Base-by-base conservation (phyloP, 2,329 filamentous ascomycete genomes). In the Xylariales sp. region DNA sequence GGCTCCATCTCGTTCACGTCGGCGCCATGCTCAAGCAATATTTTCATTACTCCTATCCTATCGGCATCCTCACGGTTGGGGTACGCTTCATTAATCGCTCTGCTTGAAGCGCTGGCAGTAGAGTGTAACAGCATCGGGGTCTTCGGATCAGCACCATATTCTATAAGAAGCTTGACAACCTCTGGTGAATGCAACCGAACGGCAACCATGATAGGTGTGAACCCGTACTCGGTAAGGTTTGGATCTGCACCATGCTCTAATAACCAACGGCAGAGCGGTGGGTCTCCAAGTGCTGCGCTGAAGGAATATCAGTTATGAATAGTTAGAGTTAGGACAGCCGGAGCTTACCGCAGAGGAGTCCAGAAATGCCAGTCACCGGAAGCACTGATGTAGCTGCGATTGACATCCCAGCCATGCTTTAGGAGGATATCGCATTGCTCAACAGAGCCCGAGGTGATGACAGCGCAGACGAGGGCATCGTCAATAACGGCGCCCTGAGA, bases 1-100 rank as follows among this genome's bases (percentile, higher is more conserved):
- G 71, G 71, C 65, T 73, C 71, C 71, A 73, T 73, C 63, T 73
- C 71, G 63, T 73, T 73, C 18, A 73, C 68, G 23, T 73, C 67
- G 46, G 71, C 71, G 23, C 71, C 71, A 50, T 72, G 58, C 0
- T 73, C 67, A 7, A 73, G 65, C 41, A 73, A 46, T 58, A 73
- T 67, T 18, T 71, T 59, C 67, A 73, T 65, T 32, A 73, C 69
- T 3, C 55, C 54, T 67, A 72, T 69, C 52, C 71, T 69, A 55
- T 73, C 71, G 28, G 63, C 58, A 55, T 73, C 71, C 28, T 66
- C 69, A 28, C 71, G 68, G 41, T 70, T 49, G 14, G 71, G 71
- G n/a, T 73, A 64, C 28, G 52, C 45, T 45, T 69, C 62, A 5
- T 64, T 65, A 53, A 72, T 69, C 23, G 64, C 64, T 12, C 46